A percentile compares a stretch with the other conserved stretches of the same genome.
Evolutionary conservation across 306 rosid species (phyloP).

Genomic region (Malus fusca): DNA sequence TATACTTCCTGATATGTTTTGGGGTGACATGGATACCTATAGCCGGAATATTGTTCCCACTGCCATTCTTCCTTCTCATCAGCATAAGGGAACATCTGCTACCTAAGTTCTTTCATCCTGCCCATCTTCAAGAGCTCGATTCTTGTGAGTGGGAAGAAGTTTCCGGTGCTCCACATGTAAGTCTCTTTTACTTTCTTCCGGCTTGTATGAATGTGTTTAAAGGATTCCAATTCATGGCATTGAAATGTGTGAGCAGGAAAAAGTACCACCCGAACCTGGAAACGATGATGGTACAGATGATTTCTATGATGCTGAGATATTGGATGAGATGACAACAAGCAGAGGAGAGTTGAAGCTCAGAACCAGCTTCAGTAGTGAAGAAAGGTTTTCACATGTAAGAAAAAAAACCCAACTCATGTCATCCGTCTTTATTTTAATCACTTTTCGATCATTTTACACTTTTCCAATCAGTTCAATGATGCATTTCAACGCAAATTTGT

Average conservation of each 20-base stretch:
- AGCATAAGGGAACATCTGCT: constrained; percentile 31
- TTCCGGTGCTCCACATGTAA: constrained; percentile 28
- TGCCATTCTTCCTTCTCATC: constrained; percentile 44
- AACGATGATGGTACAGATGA: constrained; percentile 31
- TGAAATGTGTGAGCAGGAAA: constrained; percentile 40
- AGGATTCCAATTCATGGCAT: background rate
- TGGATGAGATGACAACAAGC: constrained; percentile 77
- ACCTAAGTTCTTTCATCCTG: constrained; percentile 29
- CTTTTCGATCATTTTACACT: background rate
- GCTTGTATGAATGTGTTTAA: background rate
- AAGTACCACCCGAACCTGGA: constrained; percentile 23
- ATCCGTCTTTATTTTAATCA: background rate
- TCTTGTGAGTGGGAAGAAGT: constrained; percentile 38
- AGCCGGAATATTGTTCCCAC: constrained; percentile 45
- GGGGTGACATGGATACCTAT: constrained; percentile 49
- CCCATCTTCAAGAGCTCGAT: constrained; percentile 41
- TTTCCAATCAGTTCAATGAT: background rate
- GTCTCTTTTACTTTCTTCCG: background rate
- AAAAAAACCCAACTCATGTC: background rate
- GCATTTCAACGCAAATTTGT: background rate
- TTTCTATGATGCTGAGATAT: constrained; percentile 59
- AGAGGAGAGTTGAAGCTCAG: constrained; percentile 83
- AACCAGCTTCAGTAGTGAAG: constrained; percentile 48
- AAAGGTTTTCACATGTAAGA: constrained; percentile 45
- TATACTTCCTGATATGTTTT: constrained; percentile 34